Evolutionary conservation across 2,329 filamentous ascomycete species (phyloP).

Genomic region (Ambrosiella cleistominuta): DNA sequence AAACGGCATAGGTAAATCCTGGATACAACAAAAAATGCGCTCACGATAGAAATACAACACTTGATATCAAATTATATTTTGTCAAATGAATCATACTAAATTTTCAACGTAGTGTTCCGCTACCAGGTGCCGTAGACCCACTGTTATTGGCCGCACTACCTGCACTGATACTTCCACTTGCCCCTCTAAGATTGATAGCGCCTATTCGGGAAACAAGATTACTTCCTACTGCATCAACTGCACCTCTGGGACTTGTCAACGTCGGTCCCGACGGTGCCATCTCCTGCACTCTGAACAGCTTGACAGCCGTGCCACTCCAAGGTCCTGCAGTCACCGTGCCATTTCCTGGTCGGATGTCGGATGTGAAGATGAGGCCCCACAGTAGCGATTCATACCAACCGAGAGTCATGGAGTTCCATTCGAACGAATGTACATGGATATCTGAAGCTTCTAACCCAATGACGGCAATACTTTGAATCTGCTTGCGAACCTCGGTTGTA

Average conservation of each 20-base stretch:
- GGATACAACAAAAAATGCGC: too few species aligned
- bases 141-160: not conserved
- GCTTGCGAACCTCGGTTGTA: conserved; percentile 30
- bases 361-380: conserved; percentile 83
- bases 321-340: conserved; percentile 59
- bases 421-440: conserved; percentile 70
- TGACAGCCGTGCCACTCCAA: conserved; percentile 82
- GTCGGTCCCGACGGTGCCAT: conserved; percentile 64
- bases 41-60: too few species aligned
- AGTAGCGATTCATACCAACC: conserved; percentile 93
- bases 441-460: conserved; percentile 57
- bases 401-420: conserved; percentile 78
- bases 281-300: conserved; percentile 78
- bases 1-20: not conserved
- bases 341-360: conserved; percentile 72
- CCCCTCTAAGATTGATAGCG: conserved; percentile 52
- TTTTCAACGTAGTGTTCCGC: not conserved
- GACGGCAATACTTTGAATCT: conserved; percentile 43
- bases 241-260: conserved; percentile 68
- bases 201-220: conserved; percentile 78
- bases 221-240: conserved; percentile 82
- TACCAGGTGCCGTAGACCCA: not conserved
- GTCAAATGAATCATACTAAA: not conserved
- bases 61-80: too few species aligned
- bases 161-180: conserved; percentile 6